Base-by-base conservation (phyloP, 2,329 filamentous ascomycete genomes). In the Hymenoscyphus occultus region DNA sequence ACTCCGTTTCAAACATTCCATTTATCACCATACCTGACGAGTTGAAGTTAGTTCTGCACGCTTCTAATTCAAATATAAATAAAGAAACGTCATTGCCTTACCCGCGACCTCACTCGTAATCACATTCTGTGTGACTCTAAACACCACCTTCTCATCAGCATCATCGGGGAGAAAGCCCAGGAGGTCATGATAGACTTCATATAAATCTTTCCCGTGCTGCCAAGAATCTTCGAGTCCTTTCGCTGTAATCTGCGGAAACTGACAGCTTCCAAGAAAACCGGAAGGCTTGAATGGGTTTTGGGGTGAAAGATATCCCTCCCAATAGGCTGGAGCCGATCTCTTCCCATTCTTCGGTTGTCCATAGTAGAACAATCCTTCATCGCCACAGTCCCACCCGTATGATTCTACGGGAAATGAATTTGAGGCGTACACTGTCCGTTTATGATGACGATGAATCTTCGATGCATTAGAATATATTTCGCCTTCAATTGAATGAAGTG, bases 241-340 rank as follows among this genome's bases (percentile, higher is more conserved):
- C 1, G 83, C 78, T 0, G 90, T 93, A 71, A 95, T 90, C 75
- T 95, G 92, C 0, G 91, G 92, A 74, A 94, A 95, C 70, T 90
- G 87, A 71, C 92, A 95, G 13, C 85, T 87, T 1, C 90, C 90
- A 51, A 86, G 83, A 80, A 90, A 93, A 2, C 90, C 90, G 1
- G 81, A 74, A 0, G 86, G 83, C 2, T 81, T 74, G 72, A 92
- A 90, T 0, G 90, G 89, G 73, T 93, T 94, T 19, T 83, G 78
- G 0, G 83, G 71, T 3, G 84, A 86, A 13, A 80, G 83, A 74
- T 85, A 87, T 0, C 86, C 83, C 63, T 83, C 80, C 87, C 90
- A 92, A 78, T 89, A 91, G 1, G 84, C 83, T 56, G 80, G 77
- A 1, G 86, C 83, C 1, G 85, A 81, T 10, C 74, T 70, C 32